Conservation (phyloP, 805 yeast genomes). For the Saccharomycopsis capsularis region DNA sequence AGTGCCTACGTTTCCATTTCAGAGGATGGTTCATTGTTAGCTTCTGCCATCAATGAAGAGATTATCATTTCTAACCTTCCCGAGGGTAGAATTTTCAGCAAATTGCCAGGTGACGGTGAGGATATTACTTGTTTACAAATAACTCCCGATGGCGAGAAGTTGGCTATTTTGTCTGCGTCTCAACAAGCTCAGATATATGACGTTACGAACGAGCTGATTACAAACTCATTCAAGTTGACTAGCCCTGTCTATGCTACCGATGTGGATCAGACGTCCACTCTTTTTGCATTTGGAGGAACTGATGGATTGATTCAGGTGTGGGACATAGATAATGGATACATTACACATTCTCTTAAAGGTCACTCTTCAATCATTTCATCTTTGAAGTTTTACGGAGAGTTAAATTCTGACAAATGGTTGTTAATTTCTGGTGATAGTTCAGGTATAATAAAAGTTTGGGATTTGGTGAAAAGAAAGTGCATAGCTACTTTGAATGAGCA, state of each 20-base stretch:
- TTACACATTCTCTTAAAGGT: slow-evolving; percentile 87
- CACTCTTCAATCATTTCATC: slow-evolving; percentile 47
- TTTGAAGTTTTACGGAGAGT: slow-evolving; percentile 55
- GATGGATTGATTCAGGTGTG: slow-evolving; percentile 90
- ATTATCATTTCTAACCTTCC: slow-evolving; percentile 59
- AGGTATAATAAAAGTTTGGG: slow-evolving; percentile 54
- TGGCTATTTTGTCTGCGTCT: slow-evolving; percentile 76
- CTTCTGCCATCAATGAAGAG: slow-evolving; percentile 76
- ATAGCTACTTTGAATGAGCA: slow-evolving; percentile 65
- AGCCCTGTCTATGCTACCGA: slow-evolving; percentile 80
- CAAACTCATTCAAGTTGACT: slow-evolving; percentile 51
- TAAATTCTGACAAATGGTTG: slow-evolving; percentile 63
- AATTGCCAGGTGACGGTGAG: slow-evolving; percentile 76
- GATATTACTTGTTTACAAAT: slow-evolving; percentile 65
- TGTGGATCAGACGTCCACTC: slow-evolving; percentile 72
- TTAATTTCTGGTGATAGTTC: slow-evolving; percentile 67
- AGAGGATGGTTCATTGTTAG: slow-evolving; percentile 53
- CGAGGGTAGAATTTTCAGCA: slow-evolving; percentile 50
- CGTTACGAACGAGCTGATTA: slow-evolving; percentile 31
- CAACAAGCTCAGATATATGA: slow-evolving; percentile 67
- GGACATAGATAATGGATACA: slow-evolving; percentile 82
- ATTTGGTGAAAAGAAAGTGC: slow-evolving; percentile 62
- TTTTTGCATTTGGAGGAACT: slow-evolving; percentile 90
- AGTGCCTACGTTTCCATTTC: slow-evolving; percentile 70
- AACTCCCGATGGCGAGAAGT: slow-evolving; percentile 64